phyloP scores from a whole-genome alignment of 2,329 filamentous ascomycete species.

The Pleurostoma richardsiae region DNA sequence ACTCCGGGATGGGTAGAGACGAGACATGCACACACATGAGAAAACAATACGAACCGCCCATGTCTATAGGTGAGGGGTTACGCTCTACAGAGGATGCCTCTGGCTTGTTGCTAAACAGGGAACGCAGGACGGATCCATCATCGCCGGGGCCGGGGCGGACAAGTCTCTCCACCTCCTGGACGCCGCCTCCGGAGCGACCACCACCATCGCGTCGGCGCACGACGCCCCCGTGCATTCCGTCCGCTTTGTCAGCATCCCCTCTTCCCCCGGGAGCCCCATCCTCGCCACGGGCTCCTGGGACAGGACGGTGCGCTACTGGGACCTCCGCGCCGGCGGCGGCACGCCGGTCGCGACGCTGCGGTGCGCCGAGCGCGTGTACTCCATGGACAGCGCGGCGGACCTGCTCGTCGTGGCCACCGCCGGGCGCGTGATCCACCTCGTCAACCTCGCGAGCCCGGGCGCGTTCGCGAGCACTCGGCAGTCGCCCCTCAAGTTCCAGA shows the following conservation, averaged over 20 bases:
- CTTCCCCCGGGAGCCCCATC: slow-evolving; percentile 12
- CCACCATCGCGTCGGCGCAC: slow-evolving; percentile 18
- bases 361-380: slow-evolving; percentile 43
- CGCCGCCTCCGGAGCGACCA: slow-evolving; percentile 17
- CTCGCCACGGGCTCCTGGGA: slow-evolving; percentile 44
- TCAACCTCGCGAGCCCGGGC: slow-evolving; percentile 21
- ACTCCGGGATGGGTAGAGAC: background rate
- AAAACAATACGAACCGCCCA: slow-evolving; percentile 14
- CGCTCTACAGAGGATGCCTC: too few relatives aligned
- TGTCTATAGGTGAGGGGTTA: slow-evolving; percentile 12
- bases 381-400: slow-evolving; percentile 22
- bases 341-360: slow-evolving; percentile 35
- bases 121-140: slow-evolving; percentile 23
- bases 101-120: background rate
- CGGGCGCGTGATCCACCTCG: slow-evolving; percentile 20
- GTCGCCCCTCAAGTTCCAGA: slow-evolving; percentile 21
- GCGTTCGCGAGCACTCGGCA: slow-evolving; percentile 9
- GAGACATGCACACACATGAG: background rate
- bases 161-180: slow-evolving; percentile 22
- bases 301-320: slow-evolving; percentile 53
- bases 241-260: slow-evolving; percentile 23
- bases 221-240: slow-evolving; percentile 22
- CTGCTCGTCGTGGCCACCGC: slow-evolving; percentile 24
- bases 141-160: slow-evolving; percentile 24
- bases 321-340: slow-evolving; percentile 38